phyloP scores from a whole-genome alignment of 208 protist genomes.

The Hexamita inflata region DNA sequence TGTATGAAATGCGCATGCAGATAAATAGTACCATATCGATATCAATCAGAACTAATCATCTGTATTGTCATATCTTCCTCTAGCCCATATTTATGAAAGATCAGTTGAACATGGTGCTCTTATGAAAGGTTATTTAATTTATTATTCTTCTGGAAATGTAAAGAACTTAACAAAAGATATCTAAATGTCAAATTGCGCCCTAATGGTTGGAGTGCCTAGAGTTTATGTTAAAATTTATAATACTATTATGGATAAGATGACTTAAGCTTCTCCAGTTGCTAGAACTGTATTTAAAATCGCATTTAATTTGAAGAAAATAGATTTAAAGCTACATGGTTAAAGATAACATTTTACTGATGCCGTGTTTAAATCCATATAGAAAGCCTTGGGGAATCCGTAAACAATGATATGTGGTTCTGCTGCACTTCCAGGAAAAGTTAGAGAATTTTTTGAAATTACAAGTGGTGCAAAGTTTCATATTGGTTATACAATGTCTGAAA shows the following conservation, averaged over 20 bases:
- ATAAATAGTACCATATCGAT: neutral
- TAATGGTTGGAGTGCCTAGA: neutral
- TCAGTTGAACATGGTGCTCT: neutral
- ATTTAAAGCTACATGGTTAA: neutral
- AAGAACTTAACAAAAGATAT: conserved; percentile 23
- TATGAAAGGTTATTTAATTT: neutral
- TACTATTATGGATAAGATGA: conserved; percentile 6
- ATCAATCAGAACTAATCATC: neutral
- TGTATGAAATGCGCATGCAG: neutral
- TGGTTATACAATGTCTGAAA: conserved; percentile 9
- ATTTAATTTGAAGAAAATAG: conserved; percentile 12
- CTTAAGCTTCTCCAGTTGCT: neutral
- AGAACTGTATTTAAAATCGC: neutral
- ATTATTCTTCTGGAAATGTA: conserved; percentile 14
- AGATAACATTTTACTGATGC: neutral
- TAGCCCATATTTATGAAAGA: conserved; percentile 16
- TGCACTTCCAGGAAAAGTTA: neutral
- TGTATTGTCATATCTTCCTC: conserved; percentile 22
- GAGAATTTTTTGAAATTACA: neutral
- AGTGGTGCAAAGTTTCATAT: neutral
- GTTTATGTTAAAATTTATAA: conserved; percentile 18
- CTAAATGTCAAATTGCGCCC: neutral
- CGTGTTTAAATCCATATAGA: conserved; percentile 1
- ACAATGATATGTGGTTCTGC: neutral
- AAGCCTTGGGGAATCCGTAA: neutral